Percentiles rank a stretch among this genome's conserved stretches.
Conservation (phyloP, 441 rosid genomes). For the Capsella rubella region DNA sequence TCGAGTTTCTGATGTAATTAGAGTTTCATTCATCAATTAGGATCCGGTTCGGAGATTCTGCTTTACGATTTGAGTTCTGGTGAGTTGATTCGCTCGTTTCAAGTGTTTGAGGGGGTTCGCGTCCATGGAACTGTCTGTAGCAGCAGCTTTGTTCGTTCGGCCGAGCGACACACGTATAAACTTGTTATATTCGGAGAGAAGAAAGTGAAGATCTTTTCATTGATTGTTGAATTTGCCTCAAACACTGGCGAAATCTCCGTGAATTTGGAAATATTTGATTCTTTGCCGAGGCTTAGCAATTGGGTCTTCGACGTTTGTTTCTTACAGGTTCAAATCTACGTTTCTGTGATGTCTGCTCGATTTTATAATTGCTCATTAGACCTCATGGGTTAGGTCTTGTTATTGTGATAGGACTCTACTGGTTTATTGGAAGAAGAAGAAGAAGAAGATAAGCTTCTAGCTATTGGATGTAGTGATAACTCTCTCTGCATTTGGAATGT, state of each 20-base stretch:
- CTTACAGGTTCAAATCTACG: constrained; percentile 61
- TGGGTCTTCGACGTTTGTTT: constrained; percentile 88
- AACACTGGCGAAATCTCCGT: constrained; percentile 40
- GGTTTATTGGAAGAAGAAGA: constrained; percentile 21
- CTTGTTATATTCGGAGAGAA: constrained; percentile 79
- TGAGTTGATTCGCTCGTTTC: constrained; percentile 62
- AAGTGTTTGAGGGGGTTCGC: constrained; percentile 82
- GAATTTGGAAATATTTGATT: constrained; percentile 54
- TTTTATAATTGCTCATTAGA: constrained; percentile 9
- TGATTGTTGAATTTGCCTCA: constrained; percentile 44
- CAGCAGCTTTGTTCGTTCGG: constrained; percentile 43
- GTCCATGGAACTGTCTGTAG: constrained; percentile 78
- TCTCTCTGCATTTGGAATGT: constrained; percentile 77
- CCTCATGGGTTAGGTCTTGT: constrained; percentile 21
- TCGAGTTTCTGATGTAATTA: background rate
- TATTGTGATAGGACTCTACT: constrained; percentile 48
- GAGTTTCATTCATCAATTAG: constrained; percentile 44
- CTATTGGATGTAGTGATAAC: constrained; percentile 89
- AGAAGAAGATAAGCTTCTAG: constrained; percentile 56
- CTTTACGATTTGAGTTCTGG: constrained; percentile 68
- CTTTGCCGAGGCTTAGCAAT: constrained; percentile 78
- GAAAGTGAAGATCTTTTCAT: constrained; percentile 69
- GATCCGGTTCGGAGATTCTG: constrained; percentile 83
- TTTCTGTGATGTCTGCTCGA: background rate
- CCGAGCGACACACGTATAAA: constrained; percentile 42